A percentile compares a stretch with the other conserved stretches of the same genome.
Evolutionary conservation across 257 asterid species (phyloP).

Genomic region (Eustoma russellianum): DNA sequence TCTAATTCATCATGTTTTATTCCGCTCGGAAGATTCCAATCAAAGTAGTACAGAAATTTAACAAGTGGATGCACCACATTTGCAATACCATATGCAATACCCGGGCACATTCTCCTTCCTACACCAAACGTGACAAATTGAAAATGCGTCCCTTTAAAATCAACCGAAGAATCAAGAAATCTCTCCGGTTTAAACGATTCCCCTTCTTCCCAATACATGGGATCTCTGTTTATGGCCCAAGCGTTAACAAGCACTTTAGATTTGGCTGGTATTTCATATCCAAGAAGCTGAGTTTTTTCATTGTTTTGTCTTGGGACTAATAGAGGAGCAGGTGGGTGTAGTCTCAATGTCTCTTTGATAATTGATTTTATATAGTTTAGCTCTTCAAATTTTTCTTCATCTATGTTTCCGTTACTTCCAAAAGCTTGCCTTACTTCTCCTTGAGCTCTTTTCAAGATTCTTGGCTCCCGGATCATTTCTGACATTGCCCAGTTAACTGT

Average conservation of each 20-base stretch:
- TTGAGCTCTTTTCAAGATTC: conserved; percentile 1
- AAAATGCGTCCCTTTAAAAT: neutral
- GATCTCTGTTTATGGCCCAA: neutral
- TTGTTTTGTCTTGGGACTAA: conserved; percentile 5
- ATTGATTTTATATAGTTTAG: conserved; percentile 4
- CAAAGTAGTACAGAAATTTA: conserved; percentile 1
- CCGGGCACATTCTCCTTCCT: neutral
- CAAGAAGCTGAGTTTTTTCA: neutral
- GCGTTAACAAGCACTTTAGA: neutral
- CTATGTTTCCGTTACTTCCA: neutral
- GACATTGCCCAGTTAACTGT: conserved; percentile 1
- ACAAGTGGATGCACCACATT: neutral
- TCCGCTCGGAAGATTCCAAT: conserved; percentile 6
- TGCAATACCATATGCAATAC: neutral
- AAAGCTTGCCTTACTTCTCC: conserved; percentile 1
- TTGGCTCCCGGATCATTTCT: conserved; percentile 1
- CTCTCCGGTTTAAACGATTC: neutral
- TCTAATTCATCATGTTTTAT: conserved; percentile 2
- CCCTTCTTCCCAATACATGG: neutral
- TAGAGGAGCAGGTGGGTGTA: conserved; percentile 4
- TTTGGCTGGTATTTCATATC: neutral
- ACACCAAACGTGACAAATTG: neutral
- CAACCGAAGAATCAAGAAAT: neutral
- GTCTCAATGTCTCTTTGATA: conserved; percentile 6
- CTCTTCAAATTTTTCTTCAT: neutral